A percentile compares a stretch with the other conserved stretches of the same genome.
Conservation (phyloP, 108 stramenopile species). For the Cylindrotheca closterium region DNA sequence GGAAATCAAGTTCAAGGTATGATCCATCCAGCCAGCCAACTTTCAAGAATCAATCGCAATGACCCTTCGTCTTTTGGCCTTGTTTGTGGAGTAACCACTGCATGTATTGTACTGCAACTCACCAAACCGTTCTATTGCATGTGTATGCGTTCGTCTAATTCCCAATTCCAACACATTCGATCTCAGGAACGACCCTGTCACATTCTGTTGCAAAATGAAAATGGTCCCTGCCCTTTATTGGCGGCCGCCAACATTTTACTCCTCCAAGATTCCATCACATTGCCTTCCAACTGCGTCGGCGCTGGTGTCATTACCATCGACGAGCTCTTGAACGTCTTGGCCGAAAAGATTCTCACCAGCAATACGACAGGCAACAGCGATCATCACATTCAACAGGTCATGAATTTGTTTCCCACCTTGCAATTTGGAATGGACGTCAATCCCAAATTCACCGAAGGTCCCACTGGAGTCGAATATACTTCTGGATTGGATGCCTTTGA, state of each 20-base stretch:
- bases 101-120: too few species aligned
- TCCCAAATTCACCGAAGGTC: conserved; percentile 82
- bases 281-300: conserved; percentile 61
- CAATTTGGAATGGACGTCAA: conserved; percentile 98
- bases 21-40: too few species aligned
- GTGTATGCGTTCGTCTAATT: too few species aligned
- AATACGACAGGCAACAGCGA: conserved; percentile 8
- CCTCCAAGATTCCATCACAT: conserved; percentile 62
- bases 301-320: conserved; percentile 65
- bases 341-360: conserved; percentile 48
- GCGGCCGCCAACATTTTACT: conserved; percentile 92
- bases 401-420: conserved; percentile 82
- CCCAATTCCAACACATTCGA: too few species aligned
- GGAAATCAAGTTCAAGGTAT: too few species aligned
- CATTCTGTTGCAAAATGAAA: conserved; percentile 86
- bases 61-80: too few species aligned
- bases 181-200: conserved; percentile 20
- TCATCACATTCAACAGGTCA: conserved; percentile 71
- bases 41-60: too few species aligned
- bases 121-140: too few species aligned
- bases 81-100: too few species aligned
- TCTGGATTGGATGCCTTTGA: conserved; percentile 88
- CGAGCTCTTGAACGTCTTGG: conserved; percentile 75
- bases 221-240: conserved; percentile 96
- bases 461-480: conserved; percentile 89